A percentile compares a stretch with the other conserved stretches of the same genome.
phyloP scores from a whole-genome alignment of 2,329 filamentous ascomycete species.

The Claviceps sp. region DNA sequence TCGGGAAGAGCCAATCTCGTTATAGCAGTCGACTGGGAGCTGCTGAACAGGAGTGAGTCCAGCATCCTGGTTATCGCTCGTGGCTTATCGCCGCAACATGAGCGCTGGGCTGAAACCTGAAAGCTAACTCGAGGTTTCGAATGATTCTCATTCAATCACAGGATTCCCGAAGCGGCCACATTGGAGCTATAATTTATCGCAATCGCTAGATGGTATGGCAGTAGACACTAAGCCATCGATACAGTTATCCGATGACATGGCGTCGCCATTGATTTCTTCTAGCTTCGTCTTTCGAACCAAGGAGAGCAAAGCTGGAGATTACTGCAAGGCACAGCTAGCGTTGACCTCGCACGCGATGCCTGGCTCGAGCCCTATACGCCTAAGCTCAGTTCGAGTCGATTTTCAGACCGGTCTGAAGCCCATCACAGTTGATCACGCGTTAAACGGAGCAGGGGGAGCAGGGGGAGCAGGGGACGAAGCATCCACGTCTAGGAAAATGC shows the following conservation, averaged over 20 bases:
- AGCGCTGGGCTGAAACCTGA: not conserved
- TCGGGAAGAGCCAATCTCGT: slow-evolving; percentile 41
- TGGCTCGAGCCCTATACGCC: slow-evolving; percentile 35
- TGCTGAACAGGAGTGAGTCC: slow-evolving; percentile 42
- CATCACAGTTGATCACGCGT: slow-evolving; percentile 34
- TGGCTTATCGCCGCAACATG: not conserved
- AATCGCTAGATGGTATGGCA: slow-evolving; percentile 37
- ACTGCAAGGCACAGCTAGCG: slow-evolving; percentile 41
- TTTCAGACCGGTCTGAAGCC: slow-evolving; percentile 46
- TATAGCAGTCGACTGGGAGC: slow-evolving; percentile 51
- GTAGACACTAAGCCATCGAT: slow-evolving; percentile 33
- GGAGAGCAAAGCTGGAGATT: slow-evolving; percentile 49
- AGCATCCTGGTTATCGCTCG: not conserved
- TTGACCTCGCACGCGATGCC: slow-evolving; percentile 43
- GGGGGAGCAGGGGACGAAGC: slow-evolving; percentile 5
- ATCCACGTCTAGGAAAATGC: slow-evolving; percentile 6
- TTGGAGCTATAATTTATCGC: slow-evolving; percentile 49
- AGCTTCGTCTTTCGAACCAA: slow-evolving; percentile 45
- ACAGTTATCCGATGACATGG: slow-evolving; percentile 34
- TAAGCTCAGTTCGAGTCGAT: slow-evolving; percentile 37
- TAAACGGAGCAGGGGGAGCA: slow-evolving; percentile 5
- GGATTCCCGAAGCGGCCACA: slow-evolving; percentile 39
- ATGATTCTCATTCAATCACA: slow-evolving; percentile 11
- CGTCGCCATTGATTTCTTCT: slow-evolving; percentile 39
- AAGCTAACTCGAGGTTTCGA: not conserved